Evolutionary conservation across 2,329 filamentous ascomycete genomes (phyloP), one percentile per base, ranked within the genome.

Genomic region (Diaporthe velutina): DNA sequence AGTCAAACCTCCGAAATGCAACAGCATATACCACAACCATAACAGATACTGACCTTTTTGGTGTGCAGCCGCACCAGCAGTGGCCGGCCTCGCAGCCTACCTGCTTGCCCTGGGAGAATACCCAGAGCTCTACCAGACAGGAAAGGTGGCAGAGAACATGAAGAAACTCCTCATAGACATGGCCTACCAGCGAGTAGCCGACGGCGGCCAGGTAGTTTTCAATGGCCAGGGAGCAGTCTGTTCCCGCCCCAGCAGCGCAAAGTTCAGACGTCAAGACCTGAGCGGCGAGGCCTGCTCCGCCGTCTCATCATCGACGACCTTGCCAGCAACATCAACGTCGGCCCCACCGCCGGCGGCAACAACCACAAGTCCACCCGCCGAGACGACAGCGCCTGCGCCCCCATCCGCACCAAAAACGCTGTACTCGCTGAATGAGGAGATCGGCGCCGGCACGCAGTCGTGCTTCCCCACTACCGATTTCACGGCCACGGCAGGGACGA

Each of bases 131-230:
- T 67, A 67, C 45, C 64, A 67, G 64, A 38, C 64, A 6, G 64
- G 64, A 7, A 67, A 67, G n/a, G 64, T 67, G 45, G 64, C 64
- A 38, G 64, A 67, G 30, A 67, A 67, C 45, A 67, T 67, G 64
- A 52, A 67, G 45, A 52, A 67, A 7, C 64, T 67, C 30, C 64
- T 67, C 45, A 67, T 67, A 25, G 64, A 67, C 30, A 67, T 67
- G 64, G 64, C 64, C 22, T 67, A 67, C 30, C 45, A 67, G 8
- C 45, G 64, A 25, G 45, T 10, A 2, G 22, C 64, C 2, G 64
- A 28, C 0, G 64, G 64, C 17, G 64, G 64, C 1, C 64, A 54
- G 17, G 64, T 68, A 33, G 48, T 68, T 1, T 68, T 68, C 33
- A 68, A 68, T 48, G 64, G 64, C 33, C 64, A 68, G 19, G 64